phyloP scores from a whole-genome alignment of 2,329 filamentous ascomycete species.

The Talaromyces albobiverticillius region DNA sequence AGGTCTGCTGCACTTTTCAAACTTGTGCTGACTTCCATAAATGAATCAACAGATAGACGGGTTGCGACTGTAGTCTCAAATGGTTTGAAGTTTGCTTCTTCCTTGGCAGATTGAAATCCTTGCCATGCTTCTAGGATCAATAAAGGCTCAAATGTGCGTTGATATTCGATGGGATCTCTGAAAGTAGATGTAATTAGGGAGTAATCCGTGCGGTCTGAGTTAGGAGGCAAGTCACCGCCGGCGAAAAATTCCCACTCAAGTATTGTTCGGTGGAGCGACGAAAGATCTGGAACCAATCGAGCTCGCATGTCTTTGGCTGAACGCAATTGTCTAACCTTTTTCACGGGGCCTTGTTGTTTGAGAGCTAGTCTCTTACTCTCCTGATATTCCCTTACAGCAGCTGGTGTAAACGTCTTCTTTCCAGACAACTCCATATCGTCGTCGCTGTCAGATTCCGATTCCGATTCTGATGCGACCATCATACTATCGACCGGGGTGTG shows the following conservation, averaged over 20 bases:
- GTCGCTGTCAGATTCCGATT: conserved; percentile 71
- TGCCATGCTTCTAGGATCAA: conserved; percentile 94
- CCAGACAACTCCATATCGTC: conserved; percentile 70
- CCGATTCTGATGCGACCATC: conserved; percentile 71
- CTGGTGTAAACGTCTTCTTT: conserved; percentile 37
- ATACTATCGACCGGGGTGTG: conserved; percentile 74
- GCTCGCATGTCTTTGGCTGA: conserved; percentile 93
- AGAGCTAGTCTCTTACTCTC: conserved; percentile 48
- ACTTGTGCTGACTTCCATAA: conserved; percentile 83
- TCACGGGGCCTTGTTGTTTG: conserved; percentile 69
- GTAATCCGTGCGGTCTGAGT: conserved; percentile 66
- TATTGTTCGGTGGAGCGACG: conserved; percentile 77
- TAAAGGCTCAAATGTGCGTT: conserved; percentile 84
- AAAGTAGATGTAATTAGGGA: conserved; percentile 76
- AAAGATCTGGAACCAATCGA: conserved; percentile 83
- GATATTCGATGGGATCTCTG: conserved; percentile 72
- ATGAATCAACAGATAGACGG: conserved; percentile 86
- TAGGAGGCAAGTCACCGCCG: conserved; percentile 78
- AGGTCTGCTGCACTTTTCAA: conserved; percentile 65
- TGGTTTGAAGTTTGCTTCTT: conserved; percentile 75
- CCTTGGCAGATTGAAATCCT: conserved; percentile 82
- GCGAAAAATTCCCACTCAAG: conserved; percentile 96
- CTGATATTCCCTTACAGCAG: conserved; percentile 45
- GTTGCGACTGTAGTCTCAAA: conserved; percentile 87
- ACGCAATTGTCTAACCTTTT: conserved; percentile 75